A percentile compares a stretch with the other conserved stretches of the same genome.
phyloP scores from a whole-genome alignment of 345 rosid species.

The Eucalyptus marginata region DNA sequence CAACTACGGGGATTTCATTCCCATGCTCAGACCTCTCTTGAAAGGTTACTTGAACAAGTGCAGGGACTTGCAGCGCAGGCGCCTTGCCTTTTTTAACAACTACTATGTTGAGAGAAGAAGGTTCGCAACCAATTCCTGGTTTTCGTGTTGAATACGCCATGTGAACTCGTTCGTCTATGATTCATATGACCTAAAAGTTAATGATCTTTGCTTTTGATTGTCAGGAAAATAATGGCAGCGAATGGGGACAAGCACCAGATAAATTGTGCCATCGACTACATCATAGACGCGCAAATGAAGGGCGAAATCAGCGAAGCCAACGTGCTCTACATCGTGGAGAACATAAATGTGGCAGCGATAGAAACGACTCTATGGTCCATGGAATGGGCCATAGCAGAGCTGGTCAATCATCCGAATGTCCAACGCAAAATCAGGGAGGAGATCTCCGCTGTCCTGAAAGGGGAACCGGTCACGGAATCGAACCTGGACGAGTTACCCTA shows the following conservation, averaged over 20 bases:
- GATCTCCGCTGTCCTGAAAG: conserved; percentile 16
- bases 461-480: conserved; percentile 24
- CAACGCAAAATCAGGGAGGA: conserved; percentile 37
- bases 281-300: conserved; percentile 41
- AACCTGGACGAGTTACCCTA: conserved; percentile 28
- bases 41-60: conserved; percentile 53
- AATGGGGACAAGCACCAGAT: conserved; percentile 36
- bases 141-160: background rate
- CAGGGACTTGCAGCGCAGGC: conserved; percentile 39
- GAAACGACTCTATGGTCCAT: conserved; percentile 65
- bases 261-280: conserved; percentile 44
- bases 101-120: conserved; percentile 30
- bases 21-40: conserved; percentile 44
- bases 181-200: background rate
- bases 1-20: conserved; percentile 62
- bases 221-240: conserved; percentile 35
- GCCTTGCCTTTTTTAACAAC: conserved; percentile 48
- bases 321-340: conserved; percentile 56
- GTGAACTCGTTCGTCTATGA: background rate
- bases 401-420: conserved; percentile 42
- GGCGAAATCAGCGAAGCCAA: conserved; percentile 55
- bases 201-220: background rate
- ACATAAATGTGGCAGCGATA: conserved; percentile 63
- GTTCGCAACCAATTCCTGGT: background rate
- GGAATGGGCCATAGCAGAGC: conserved; percentile 66